Evolutionary conservation across 768 basidiomycete species (phyloP).

Genomic region (Pulveroboletus frians): DNA sequence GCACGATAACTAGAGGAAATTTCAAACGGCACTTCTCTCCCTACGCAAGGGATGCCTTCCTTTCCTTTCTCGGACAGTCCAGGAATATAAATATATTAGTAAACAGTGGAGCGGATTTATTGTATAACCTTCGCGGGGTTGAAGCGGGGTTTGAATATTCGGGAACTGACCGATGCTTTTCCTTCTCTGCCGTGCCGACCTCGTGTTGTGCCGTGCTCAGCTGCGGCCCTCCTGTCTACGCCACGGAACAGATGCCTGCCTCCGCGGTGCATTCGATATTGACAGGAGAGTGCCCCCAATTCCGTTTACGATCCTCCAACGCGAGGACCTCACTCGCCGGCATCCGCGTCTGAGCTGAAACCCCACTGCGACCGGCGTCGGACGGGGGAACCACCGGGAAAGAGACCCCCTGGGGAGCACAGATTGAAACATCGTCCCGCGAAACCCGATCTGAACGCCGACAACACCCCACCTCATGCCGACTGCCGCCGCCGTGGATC

Average conservation of each 20-base stretch:
- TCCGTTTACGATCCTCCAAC: conserved; percentile 17
- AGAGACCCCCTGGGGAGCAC: too few species aligned
- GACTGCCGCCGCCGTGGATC: conserved; percentile 6
- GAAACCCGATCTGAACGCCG: neutral
- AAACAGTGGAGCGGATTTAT: conserved; percentile 1
- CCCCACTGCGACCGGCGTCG: neutral
- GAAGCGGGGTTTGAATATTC: conserved; percentile 7
- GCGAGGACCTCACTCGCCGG: neutral
- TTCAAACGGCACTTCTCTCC: conserved; percentile 8
- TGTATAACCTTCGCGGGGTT: conserved; percentile 21
- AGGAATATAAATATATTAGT: conserved; percentile 1
- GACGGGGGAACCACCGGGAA: too few species aligned
- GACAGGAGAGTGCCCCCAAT: neutral
- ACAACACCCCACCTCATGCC: neutral
- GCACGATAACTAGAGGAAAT: conserved; percentile 9
- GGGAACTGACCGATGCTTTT: conserved; percentile 9
- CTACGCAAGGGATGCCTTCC: conserved; percentile 11
- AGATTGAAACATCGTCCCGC: neutral
- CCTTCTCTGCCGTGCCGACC: conserved; percentile 3
- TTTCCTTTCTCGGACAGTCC: conserved; percentile 24
- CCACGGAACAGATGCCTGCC: too few species aligned
- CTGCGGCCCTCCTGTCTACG: too few species aligned
- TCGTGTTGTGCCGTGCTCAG: conserved; percentile 10
- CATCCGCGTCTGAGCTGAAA: conserved; percentile 5
- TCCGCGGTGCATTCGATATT: too few species aligned